Base-by-base conservation (phyloP, 73 alveolate genomes). In the Durusdinium trenchii region DNA sequence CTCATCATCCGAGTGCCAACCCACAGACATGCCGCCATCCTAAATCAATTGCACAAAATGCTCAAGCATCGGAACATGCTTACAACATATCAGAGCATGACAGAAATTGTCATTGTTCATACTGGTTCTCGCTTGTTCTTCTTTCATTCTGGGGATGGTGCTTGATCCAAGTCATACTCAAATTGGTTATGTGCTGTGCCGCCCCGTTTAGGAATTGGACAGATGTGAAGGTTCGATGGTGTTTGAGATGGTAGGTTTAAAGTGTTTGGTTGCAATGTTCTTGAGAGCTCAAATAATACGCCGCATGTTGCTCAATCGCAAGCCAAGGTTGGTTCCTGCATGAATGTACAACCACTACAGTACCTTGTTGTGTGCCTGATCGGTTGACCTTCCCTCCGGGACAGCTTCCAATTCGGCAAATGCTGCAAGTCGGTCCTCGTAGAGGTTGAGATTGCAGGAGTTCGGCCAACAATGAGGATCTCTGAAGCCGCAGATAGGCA, bases 11-110 rank as follows among this genome's bases (percentile, higher is more conserved):
- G 98, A 46, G 48, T 92, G 98, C 98, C 98, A 92, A 60, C 98
- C 98, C 32, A 92, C 98, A 4, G 98, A 92, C 98, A 92, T 92
- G 36, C 92, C 98, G 23, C 98, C 98, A 42, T 92, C 98, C 98
- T 86, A 81, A 67, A 12, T 6, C 36, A 23, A 23, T 12, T 30
- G n/a, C 82, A 7, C 82, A 42, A 12, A 23, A 67, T 42, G 45
- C 12, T 67, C 45, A 12, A 10, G 6, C 12, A 10, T 42, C 82
- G 10, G 30, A 67, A 67, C 12, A 7, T 6, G n/a, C 12, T 10
- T 12, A 67, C 46, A 7, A 7, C 82, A 67, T 14, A 20, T 20
- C 64, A 54, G 9, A 54, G 64, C 9, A 9, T 12, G 20, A 9
- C 64, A 9, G 9, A 54, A 20, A 54, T 54, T 20, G 28, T 12